Conservation (phyloP, 805 yeast species). For the Yarrowia keelungensis region DNA sequence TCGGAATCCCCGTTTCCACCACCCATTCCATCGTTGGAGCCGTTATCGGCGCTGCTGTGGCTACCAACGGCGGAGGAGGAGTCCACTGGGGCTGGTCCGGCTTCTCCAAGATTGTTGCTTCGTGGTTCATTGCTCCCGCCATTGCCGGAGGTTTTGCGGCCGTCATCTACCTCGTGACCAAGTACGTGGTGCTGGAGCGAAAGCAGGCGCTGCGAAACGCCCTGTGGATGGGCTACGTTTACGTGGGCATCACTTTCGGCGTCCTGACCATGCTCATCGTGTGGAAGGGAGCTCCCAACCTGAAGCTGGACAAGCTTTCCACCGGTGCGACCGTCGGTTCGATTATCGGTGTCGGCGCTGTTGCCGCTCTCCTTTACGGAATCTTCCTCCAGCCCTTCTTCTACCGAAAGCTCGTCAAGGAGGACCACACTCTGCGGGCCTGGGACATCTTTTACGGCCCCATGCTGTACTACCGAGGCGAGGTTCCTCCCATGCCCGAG, state of each 20-base stretch:
- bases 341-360: conserved; percentile 69
- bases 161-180: conserved; percentile 63
- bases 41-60: conserved; percentile 75
- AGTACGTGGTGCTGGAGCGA: conserved; percentile 66
- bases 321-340: conserved; percentile 62
- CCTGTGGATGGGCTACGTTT: conserved; percentile 62
- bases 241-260: conserved; percentile 66
- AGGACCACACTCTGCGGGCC: conserved; percentile 71
- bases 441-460: conserved; percentile 67
- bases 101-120: conserved; percentile 73
- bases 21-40: conserved; percentile 83
- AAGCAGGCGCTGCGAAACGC: conserved; percentile 63
- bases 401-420: conserved; percentile 62
- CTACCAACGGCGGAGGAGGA: conserved; percentile 67
- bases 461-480: conserved; percentile 61
- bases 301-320: conserved; percentile 62
- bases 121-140: conserved; percentile 80
- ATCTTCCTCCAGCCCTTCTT: conserved; percentile 66
- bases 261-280: conserved; percentile 77
- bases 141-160: conserved; percentile 71
- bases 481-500: conserved; percentile 71
- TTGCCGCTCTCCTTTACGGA: conserved; percentile 59
- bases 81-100: conserved; percentile 74
- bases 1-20: conserved; percentile 82
- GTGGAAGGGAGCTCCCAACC: conserved; percentile 80